Evolutionary conservation across 2,329 filamentous ascomycete species (phyloP), one percentile per base, ranked within the genome.

Genomic region (Xylariaceae sp.): DNA sequence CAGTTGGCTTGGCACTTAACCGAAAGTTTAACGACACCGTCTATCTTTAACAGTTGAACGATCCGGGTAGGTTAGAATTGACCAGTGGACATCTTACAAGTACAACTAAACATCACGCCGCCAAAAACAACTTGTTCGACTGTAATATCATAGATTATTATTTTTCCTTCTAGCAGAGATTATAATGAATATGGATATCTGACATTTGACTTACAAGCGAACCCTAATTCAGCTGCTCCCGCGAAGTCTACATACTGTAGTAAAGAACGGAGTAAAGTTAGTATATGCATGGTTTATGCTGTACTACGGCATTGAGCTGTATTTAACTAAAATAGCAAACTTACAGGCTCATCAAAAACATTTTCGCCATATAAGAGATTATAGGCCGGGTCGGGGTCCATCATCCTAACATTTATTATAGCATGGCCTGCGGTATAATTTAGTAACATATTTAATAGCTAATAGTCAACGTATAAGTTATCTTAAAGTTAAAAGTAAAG

Each of bases 201-300:
- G 11, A 16, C 5, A 23, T 29, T n/a, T 36, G 12, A 29, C 58
- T 45, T 45, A 61, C 58, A 16, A 9, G 26, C 37, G 31, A 48
- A 58, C 11, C 60, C 60, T 23, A 52, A 33, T 23, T 62, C 60
- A 9, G 44, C 23, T 14, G 31, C n/a, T 47, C 26, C 26, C 6
- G 4, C 14, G 24, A 54, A 62, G 16, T 60, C 53, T 26, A 57
- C 4, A 43, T 40, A 60, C 56, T 60, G 26, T 21, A 23, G 11
- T 14, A 24, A 16, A 19, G 3, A 46, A 14, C 21, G 6, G 14
- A 34, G 3, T 5, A 39, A 4, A 1, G 33, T 60, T 31, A 56
- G 43, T 29, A n/a, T 4, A 24, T 43, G 5, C 26, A 24, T 3
- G 9, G 40, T 55, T 9, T 17, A 9, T 29, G 9, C 33, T 43